Evolutionary conservation across 495 filamentous ascomycete species (phyloP), one percentile per base, ranked within the genome.

Genomic region (Hyphodiscus hymeniophilus): DNA sequence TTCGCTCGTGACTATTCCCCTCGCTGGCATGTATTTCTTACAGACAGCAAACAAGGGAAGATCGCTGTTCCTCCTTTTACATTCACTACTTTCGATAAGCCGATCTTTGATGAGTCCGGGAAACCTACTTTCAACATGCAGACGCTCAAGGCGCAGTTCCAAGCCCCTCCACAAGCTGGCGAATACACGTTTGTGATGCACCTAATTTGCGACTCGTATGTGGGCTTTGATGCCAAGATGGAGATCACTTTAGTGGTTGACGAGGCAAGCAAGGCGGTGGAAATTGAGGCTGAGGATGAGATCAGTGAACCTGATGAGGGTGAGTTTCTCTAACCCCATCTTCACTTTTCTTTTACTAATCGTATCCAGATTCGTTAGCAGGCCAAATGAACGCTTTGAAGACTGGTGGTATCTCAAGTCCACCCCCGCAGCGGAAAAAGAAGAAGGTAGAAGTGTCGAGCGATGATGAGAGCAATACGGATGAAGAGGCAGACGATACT

Each of bases 271-370:
- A 92, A 90, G 69, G 90, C 84, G 15, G 81, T 75, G 24, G 79
- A 81, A 44, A 79, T 94, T 59, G 77, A 79, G 32, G 85, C 83
- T 13, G 86, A 88, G 51, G 92, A 96, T 58, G 91, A 96, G 57
- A 96, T 96, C 54, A 94, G 87, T 63, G 92, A 98, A 64, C 91
- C 94, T 7, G 92, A 97, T 60, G 92, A 96, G 72, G 92, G 92
- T 94, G 72, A 71, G 80, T 67, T 31, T 47, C 34, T 7, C 7
- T 17, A 40, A 21, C 38, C 31, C 7, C 1, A 5, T 28, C n/a
- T 28, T 18, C 4, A 13, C 36, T 18, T 57, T 45, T 51, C 42
- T 36, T 56, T 64, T 55, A 62, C 65, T 66, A 51, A 70, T 53
- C 28, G 3, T 32, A 22, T 49, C 31, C 47, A 97, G 92, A 96